Base-by-base conservation (phyloP, 2,329 filamentous ascomycete genomes). In the Fusarium mexicanum region DNA sequence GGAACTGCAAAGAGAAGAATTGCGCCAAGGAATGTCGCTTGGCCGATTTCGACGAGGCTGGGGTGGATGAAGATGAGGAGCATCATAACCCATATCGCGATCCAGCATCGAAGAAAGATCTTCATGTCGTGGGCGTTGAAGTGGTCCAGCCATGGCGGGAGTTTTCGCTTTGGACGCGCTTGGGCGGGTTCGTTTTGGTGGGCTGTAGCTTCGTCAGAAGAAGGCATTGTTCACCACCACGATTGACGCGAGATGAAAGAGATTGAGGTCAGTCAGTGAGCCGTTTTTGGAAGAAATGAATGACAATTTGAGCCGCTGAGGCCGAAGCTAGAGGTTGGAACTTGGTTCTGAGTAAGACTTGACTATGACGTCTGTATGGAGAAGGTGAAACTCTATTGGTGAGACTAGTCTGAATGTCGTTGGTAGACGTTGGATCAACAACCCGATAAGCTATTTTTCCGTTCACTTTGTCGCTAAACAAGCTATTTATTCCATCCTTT, bases 41-140 rank as follows among this genome's bases (percentile, higher is more conserved):
- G 78, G 38, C 86, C 86, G 22, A 87, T 80, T 26, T 73, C 78
- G 0, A 73, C 63, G 40, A 88, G 80, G 0, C 81, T 75, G 4
- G 86, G 86, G 13, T 79, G 69, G 73, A 88, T 86, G 68, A 87
- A 82, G n/a, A 87, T 82, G 63, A 88, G 79, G 17, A 88, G 71
- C 8, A 81, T 81, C 9, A 83, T 81, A 8, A 84, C 80, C 86
- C 86, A 88, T 26, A 80, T 81, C 3, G 86, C 86, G 3, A 83
- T 76, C 68, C 81, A 84, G 75, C 86, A 88, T 67, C 86, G 85
- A 43, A 87, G 81, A 8, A 86, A 76, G 35, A 82, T 80, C 67
- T 87, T 87, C 58, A 87, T 76, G 57, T 87, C 86, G 51, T 81
- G 81, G 4, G 68, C 69, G 67, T 87, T 88, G 81, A 87, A 85